Percentiles rank a stretch among this genome's conserved stretches.
Conservation (phyloP, 2,329 filamentous ascomycete genomes). For the Geosmithia flava region DNA sequence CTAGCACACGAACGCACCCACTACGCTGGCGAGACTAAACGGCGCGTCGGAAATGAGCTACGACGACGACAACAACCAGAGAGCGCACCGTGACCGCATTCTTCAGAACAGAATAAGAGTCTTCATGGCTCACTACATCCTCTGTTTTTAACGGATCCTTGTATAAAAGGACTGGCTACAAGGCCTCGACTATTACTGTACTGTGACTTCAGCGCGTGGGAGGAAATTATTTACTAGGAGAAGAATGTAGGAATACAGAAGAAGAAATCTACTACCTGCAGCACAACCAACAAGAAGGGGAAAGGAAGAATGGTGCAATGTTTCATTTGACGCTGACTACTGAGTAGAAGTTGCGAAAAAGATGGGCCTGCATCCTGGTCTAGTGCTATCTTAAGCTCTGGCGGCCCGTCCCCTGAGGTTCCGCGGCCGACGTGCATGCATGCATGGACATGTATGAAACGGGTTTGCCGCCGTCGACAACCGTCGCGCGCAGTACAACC, state of each 20-base stretch:
- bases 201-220: neutral
- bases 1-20: neutral
- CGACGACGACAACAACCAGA: too few relatives aligned
- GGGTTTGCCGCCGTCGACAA: too few relatives aligned
- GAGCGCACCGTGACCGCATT: neutral
- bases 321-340: too few relatives aligned
- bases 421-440: too few relatives aligned
- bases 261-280: neutral
- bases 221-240: neutral
- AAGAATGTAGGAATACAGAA: neutral
- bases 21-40: neutral
- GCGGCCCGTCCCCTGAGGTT: too few relatives aligned
- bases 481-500: too few relatives aligned
- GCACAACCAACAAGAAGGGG: too few relatives aligned
- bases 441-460: too few relatives aligned
- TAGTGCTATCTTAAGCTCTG: too few relatives aligned
- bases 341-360: too few relatives aligned
- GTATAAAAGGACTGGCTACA: neutral
- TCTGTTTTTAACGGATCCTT: neutral
- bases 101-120: neutral
- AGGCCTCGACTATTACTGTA: neutral
- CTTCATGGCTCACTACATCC: neutral
- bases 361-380: too few relatives aligned
- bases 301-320: too few relatives aligned
- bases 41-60: neutral